Percentiles rank a stretch among this genome's conserved stretches.
Evolutionary conservation across 2,329 filamentous ascomycete species (phyloP).

Genomic region (Phaeosphaeriaceae sp.): DNA sequence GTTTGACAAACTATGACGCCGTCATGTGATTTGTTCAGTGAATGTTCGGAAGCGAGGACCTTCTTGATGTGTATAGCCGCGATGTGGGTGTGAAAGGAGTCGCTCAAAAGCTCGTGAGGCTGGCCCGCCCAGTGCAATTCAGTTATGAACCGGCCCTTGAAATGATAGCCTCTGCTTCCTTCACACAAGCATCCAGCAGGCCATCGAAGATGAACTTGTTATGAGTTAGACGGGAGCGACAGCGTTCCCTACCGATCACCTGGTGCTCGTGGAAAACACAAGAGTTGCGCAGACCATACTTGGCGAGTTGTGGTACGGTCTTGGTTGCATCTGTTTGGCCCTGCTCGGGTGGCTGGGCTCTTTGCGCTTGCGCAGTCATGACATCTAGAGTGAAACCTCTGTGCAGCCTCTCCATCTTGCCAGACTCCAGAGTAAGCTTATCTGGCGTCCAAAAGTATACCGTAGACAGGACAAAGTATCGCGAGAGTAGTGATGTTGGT

Average conservation of each 20-base stretch:
- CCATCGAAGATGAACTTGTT: constrained; percentile 8
- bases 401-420: constrained; percentile 4
- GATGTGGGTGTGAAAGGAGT: too few relatives aligned
- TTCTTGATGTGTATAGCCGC: too few relatives aligned
- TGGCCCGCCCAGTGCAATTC: too few relatives aligned
- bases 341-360: constrained; percentile 2
- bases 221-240: constrained; percentile 4
- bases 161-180: not conserved
- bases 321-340: constrained; percentile 3
- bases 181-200: constrained; percentile 8
- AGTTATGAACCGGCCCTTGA: not conserved
- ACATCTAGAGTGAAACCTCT: constrained; percentile 6
- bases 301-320: constrained; percentile 6
- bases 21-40: not conserved
- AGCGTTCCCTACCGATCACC: not conserved
- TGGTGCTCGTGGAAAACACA: constrained; percentile 9
- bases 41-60: too few relatives aligned
- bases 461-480: constrained; percentile 6
- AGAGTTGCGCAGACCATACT: constrained; percentile 5
- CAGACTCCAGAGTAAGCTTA: constrained; percentile 4
- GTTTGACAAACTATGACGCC: not conserved
- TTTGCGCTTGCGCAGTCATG: constrained; percentile 7
- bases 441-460: constrained; percentile 7
- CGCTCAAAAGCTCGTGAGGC: too few relatives aligned
- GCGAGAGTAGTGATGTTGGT: not conserved